Base-by-base conservation (phyloP, 352 stramenopile species). In the Phytophthora rubi region DNA sequence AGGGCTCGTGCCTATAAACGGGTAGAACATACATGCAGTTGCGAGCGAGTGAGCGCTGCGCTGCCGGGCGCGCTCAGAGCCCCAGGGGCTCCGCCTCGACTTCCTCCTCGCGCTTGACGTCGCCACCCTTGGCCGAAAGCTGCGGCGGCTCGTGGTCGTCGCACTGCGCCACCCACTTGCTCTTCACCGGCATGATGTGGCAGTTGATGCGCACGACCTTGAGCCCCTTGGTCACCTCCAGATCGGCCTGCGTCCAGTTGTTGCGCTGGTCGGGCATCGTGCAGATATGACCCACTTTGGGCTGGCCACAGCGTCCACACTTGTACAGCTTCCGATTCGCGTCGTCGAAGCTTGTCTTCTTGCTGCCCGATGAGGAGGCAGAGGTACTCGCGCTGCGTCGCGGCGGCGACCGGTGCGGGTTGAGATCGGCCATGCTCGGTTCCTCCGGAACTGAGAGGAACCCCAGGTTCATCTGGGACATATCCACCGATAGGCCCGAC, bases 241-340 rank as follows among this genome's bases (percentile, higher is more conserved):
- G 54, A 59, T 93, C 83, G 62, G 83, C 82, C 54, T 95, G 88
- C 45, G 85, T 88, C 85, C 88, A 93, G 73, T 95, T 95, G 73
- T 95, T 95, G 59, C 88, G 85, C 59, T 92, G 77, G 54, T 95
- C 88, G 15, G 88, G 88, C 82, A 95, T 92, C 8, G 88, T 93
- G 68, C 88, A 96, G 48, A 94, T 85, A 62, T 96, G 88, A 39
- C 87, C 87, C 28, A 96, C 88, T 73, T 96, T 96, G 42, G 87
- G 85, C 59, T 96, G 86, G 0, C 88, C 88, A 49, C 88, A 96
- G 39, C 88, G 86, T 5, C 88, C 88, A 58, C 88, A 96, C 73
- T 96, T 96, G 85, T 96, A 96, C 75, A 88, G 70, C 68, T 94
- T 94, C 39, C 85, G 83, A 65, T 86, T 89, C 53, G 69, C 62